Conservation (phyloP, 306 rosid species). For the Castanea crenata region DNA sequence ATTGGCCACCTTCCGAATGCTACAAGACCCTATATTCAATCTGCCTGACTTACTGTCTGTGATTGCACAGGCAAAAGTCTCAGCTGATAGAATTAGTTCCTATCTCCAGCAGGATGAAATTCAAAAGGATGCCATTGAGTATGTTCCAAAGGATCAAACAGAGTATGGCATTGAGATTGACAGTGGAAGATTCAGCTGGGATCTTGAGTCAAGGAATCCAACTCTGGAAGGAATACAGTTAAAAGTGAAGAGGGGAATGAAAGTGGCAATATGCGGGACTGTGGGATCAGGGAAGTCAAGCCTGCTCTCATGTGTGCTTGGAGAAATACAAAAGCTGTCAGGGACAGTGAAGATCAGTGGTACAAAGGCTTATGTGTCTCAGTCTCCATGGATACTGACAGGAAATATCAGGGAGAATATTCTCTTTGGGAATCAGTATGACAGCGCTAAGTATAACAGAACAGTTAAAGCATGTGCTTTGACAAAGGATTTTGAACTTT, state of each 20-base stretch:
- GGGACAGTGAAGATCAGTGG: constrained; percentile 86
- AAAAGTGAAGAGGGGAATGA: constrained; percentile 84
- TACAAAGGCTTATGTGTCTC: constrained; percentile 89
- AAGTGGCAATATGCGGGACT: constrained; percentile 92
- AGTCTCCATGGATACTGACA: constrained; percentile 90
- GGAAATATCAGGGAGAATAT: constrained; percentile 84
- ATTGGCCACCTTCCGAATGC: constrained; percentile 83
- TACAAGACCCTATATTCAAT: constrained; percentile 88
- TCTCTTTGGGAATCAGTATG: constrained; percentile 69
- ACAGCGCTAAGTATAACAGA: constrained; percentile 51
- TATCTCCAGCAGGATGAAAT: constrained; percentile 77
- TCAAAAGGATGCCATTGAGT: constrained; percentile 58
- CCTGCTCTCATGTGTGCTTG: constrained; percentile 67
- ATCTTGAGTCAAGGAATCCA: constrained; percentile 48
- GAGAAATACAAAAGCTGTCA: constrained; percentile 70
- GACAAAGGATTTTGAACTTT: constrained; percentile 81
- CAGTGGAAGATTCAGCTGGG: constrained; percentile 85
- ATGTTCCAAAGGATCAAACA: constrained; percentile 57
- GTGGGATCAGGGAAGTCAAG: constrained; percentile 96
- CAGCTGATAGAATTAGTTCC: constrained; percentile 75
- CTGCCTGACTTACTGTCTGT: constrained; percentile 81
- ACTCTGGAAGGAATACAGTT: constrained; percentile 67
- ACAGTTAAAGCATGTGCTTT: constrained; percentile 86
- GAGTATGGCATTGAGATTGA: constrained; percentile 58
- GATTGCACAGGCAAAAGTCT: constrained; percentile 90